Conservation (phyloP, 768 basidiomycete genomes). For the Rhodosporidiobolus sp. region DNA sequence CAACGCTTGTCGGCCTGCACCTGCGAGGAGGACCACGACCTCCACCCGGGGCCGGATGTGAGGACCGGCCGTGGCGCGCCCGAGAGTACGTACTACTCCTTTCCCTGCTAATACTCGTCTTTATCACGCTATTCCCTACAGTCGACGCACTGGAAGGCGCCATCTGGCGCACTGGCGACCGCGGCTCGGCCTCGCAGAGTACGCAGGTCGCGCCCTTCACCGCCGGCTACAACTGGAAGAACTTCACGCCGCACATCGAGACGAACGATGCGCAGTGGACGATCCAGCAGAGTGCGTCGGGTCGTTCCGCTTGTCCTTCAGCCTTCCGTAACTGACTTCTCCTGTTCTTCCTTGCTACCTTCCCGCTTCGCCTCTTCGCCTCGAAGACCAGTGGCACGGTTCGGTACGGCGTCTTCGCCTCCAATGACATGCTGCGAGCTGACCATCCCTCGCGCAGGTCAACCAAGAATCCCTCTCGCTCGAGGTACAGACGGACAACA, state of each 20-base stretch:
- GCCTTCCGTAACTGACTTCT: too few species aligned
- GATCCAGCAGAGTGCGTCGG: slow-evolving; percentile 33
- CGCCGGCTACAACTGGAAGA: slow-evolving; percentile 61
- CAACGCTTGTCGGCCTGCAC: slow-evolving; percentile 87
- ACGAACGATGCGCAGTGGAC: slow-evolving; percentile 54
- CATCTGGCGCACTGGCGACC: slow-evolving; percentile 47
- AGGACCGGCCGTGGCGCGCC: slow-evolving; percentile 68
- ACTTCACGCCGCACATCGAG: slow-evolving; percentile 56
- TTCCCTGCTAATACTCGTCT: too few species aligned
- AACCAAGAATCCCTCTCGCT: slow-evolving; percentile 33
- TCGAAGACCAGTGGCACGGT: slow-evolving; percentile 3
- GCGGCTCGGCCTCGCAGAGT: slow-evolving; percentile 70
- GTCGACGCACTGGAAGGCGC: slow-evolving; percentile 49
- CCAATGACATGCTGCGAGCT: not conserved
- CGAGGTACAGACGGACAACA: slow-evolving; percentile 25
- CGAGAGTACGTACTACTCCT: slow-evolving; percentile 56
- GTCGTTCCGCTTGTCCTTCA: too few species aligned
- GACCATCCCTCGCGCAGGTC: not conserved
- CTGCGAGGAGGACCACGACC: slow-evolving; percentile 65
- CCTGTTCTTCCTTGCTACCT: too few species aligned
- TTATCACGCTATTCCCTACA: not conserved
- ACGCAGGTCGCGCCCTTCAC: slow-evolving; percentile 59
- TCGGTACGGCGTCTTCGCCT: not conserved
- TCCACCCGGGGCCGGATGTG: slow-evolving; percentile 68
- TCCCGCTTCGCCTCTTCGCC: too few species aligned